A percentile compares a stretch with the other conserved stretches of the same genome.
Evolutionary conservation across 768 basidiomycete genomes (phyloP).

Genomic region (Boletus tomentosulus): DNA sequence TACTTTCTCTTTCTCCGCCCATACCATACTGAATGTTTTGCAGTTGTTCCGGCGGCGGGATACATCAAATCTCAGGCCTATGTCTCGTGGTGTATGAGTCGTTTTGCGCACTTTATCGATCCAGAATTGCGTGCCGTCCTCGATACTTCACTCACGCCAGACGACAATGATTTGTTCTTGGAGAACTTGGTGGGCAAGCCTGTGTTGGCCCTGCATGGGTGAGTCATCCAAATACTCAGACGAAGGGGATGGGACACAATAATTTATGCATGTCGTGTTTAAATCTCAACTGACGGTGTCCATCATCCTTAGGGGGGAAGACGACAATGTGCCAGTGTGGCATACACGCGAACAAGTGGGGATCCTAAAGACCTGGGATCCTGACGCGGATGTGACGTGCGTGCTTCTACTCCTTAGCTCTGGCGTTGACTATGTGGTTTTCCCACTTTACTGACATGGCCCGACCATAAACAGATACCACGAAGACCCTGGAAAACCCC

Average conservation of each 20-base stretch:
- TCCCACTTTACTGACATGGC: background rate
- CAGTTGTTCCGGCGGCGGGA: slow-evolving; percentile 73
- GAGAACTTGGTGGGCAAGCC: slow-evolving; percentile 71
- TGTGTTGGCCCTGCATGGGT: slow-evolving; percentile 79
- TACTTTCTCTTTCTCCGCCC: background rate
- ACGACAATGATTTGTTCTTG: slow-evolving; percentile 85
- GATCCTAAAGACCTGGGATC: slow-evolving; percentile 55
- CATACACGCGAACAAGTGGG: slow-evolving; percentile 68
- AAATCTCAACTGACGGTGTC: background rate
- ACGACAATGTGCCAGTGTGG: slow-evolving; percentile 87
- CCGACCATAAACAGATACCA: slow-evolving; percentile 40
- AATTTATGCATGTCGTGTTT: background rate
- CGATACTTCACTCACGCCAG: slow-evolving; percentile 68
- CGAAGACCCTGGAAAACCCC: slow-evolving; percentile 59
- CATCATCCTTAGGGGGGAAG: slow-evolving; percentile 51
- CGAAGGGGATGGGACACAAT: background rate
- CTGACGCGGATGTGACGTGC: slow-evolving; percentile 50
- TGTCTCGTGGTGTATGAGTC: slow-evolving; percentile 65
- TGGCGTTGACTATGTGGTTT: background rate
- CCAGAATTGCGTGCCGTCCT: slow-evolving; percentile 69
- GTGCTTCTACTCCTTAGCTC: slow-evolving; percentile 14
- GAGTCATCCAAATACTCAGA: slow-evolving; percentile 15
- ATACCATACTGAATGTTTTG: background rate
- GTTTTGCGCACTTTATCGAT: slow-evolving; percentile 76
- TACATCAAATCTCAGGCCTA: slow-evolving; percentile 90